These are phyloP conservation scores for Rutidosis leptorrhynchoides DNA, from an alignment of 129 eudicot species.

Conservation along the genomic window DNA sequence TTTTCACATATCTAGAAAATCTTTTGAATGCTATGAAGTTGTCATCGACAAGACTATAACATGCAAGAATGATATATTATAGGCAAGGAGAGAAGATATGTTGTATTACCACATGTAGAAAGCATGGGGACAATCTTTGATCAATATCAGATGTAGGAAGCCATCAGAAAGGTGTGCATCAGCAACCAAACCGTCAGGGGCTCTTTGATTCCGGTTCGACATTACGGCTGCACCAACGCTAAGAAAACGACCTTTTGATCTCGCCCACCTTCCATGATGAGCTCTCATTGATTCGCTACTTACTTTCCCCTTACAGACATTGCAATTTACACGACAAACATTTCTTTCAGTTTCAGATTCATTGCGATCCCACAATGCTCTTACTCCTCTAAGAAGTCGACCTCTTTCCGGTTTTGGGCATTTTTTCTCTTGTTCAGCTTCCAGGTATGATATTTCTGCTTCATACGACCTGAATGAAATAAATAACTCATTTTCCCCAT, in stretches of 20 bases:
- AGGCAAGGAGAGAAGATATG: background rate
- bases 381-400: slow-evolving; percentile 31
- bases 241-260: slow-evolving; percentile 63
- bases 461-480: slow-evolving; percentile 70
- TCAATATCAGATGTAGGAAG: slow-evolving; percentile 76
- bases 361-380: slow-evolving; percentile 40
- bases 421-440: slow-evolving; percentile 48
- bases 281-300: slow-evolving; percentile 35
- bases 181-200: slow-evolving; percentile 95
- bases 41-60: too few relatives aligned
- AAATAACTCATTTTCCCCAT: too few relatives aligned
- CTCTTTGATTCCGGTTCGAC: slow-evolving; percentile 91
- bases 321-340: slow-evolving; percentile 68
- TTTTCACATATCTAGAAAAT: too few relatives aligned
- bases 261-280: slow-evolving; percentile 54
- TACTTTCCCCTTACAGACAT: slow-evolving; percentile 51
- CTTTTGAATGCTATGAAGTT: too few relatives aligned
- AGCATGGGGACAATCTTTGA: slow-evolving; percentile 88
- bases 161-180: slow-evolving; percentile 98
- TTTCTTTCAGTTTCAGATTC: slow-evolving; percentile 44
- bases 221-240: slow-evolving; percentile 97
- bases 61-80: too few relatives aligned
- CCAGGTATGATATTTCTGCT: slow-evolving; percentile 77
- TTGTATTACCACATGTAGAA: slow-evolving; percentile 64
- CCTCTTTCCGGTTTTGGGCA: slow-evolving; percentile 30